Base-by-base conservation (phyloP, 495 filamentous ascomycete species). In the Physcia stellaris region DNA sequence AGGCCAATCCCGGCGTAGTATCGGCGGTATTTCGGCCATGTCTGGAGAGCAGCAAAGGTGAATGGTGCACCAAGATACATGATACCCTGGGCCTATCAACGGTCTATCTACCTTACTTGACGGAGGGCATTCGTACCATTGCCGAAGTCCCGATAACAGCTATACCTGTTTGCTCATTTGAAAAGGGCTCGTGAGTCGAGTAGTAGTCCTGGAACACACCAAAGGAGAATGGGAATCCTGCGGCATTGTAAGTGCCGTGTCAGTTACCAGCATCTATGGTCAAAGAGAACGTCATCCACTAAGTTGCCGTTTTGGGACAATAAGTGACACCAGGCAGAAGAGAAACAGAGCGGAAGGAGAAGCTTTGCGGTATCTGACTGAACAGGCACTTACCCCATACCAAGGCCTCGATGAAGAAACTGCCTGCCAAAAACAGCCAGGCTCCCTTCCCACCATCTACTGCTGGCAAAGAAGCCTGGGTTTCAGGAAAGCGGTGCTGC, bases 141-240 rank as follows among this genome's bases (percentile, higher is more conserved):
- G 59, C 62, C 10, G 62, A 66, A 16, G 69, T 70, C 27, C 66
- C 68, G 33, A 74, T 68, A 10, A 66, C 58, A 7, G 70, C 62
- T n/a, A 75, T 61, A 29, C 56, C 51, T 10, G 34, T 31, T 13
- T 38, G 39, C 13, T 47, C 34, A 17, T 37, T 26, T 7, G 60
- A 51, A 40, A 62, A 78, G 42, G 58, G 66, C 49, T 55, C 40
- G 48, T 70, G 60, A 11, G 56, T 60, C 28, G 41, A 54, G 42
- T 73, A 78, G 48, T 77, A 75, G 17, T 65, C 60, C 43, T 77
- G 69, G 33, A 77, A 77, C 9, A 77, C 53, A 23, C 75, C 75
- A 40, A 68, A 83, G 0, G 72, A 64, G 43, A 71, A 75, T 2
- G 75, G 65, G 50, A 81, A 81, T 22, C 78, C 75, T 79, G 36